Evolutionary conservation across 495 filamentous ascomycete species (phyloP), one percentile per base, ranked within the genome.

Genomic region (Annulohypoxylon nitens): DNA sequence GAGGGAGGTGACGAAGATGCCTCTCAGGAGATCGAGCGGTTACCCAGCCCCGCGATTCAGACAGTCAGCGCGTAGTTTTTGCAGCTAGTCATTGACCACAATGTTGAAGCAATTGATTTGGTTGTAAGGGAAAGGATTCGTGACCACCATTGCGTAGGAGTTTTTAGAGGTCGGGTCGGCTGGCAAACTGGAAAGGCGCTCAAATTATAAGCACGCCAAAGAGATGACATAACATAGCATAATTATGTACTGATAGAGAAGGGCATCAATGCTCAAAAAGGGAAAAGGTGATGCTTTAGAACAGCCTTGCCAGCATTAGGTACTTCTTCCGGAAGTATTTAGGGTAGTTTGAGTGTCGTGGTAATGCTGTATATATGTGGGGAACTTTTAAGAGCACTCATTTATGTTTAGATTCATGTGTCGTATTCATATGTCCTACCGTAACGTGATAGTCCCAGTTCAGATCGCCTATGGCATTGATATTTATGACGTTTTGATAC

Each of bases 11-110:
- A 75, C 18, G 71, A 71, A 7, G 75, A 75, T 18, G 34, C 51
- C 14, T 18, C 70, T 16, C 70, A 80, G 9, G 76, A 78, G 41
- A 64, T 70, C 55, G 80, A 81, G 11, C 74, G 74, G 18, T 62
- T 84, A 1, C 75, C 77, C 26, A 83, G 81, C 58, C 81, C 81
- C 45, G 78, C 78, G 8, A 61, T 83, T 36, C 81, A 83, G 63
- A 71, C 77, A 60, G 80, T 86, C 54, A 57, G 75, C 37, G 82
- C 83, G 18, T 84, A 75, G 76, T 61, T 16, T 55, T 61, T 43
- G 8, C 37, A 62, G 39, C 23, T 48, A 50, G 39, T 51, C 34
- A 16, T n/a, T 12, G 25, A 50, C 25, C 39, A 60, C 18, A 36
- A 64, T 64, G 26, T 47, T 60, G 37, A 64, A 48, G 60, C 48